Evolutionary conservation across 768 basidiomycete species (phyloP).

Genomic region (Cantharellus anzutake): DNA sequence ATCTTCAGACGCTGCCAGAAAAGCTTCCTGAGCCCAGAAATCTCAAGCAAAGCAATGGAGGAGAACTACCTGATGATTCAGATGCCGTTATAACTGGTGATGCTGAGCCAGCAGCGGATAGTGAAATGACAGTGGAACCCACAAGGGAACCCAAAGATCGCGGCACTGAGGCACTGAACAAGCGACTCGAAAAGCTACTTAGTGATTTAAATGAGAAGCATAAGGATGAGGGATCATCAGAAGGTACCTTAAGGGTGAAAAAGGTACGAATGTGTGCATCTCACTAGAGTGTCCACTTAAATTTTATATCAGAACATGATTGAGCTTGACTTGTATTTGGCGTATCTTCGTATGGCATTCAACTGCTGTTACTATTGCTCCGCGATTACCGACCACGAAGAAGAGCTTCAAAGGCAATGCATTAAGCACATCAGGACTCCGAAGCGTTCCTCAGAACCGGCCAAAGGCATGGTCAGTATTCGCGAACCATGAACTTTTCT

Average conservation of each 20-base stretch:
- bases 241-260: slow-evolving; percentile 46
- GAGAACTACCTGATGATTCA: slow-evolving; percentile 13
- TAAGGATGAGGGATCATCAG: slow-evolving; percentile 26
- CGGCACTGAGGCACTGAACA: slow-evolving; percentile 65
- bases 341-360: slow-evolving; percentile 82
- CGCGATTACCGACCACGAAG: slow-evolving; percentile 77
- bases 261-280: slow-evolving; percentile 30
- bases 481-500: no score
- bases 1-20: slow-evolving; percentile 15
- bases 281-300: background rate
- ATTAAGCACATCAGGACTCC: slow-evolving; percentile 77
- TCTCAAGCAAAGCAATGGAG: slow-evolving; percentile 15
- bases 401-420: slow-evolving; percentile 92
- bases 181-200: slow-evolving; percentile 51
- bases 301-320: slow-evolving; percentile 37
- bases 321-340: slow-evolving; percentile 80
- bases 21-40: slow-evolving; percentile 18
- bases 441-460: slow-evolving; percentile 13
- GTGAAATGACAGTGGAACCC: slow-evolving; percentile 26
- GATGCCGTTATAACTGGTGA: slow-evolving; percentile 19
- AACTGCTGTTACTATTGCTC: slow-evolving; percentile 98
- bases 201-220: slow-evolving; percentile 43
- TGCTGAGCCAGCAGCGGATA: background rate
- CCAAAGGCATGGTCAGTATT: background rate
- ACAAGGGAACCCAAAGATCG: slow-evolving; percentile 33